Base-by-base conservation (phyloP, 2,329 filamentous ascomycete species). In the Aspergillus hortae region DNA sequence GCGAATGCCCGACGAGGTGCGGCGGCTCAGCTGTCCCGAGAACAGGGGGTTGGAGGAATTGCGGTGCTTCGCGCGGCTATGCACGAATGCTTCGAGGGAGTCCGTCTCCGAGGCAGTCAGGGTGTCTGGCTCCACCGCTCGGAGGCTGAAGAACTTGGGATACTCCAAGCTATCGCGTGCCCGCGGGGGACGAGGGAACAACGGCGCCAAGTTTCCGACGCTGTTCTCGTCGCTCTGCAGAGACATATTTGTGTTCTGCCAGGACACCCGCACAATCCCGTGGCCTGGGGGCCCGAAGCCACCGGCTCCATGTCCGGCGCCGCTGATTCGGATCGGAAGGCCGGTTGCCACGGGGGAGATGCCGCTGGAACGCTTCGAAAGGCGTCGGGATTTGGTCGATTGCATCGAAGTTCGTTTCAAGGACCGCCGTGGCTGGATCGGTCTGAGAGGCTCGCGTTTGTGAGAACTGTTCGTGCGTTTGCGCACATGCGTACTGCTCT, bases 231-330 rank as follows among this genome's bases (percentile, higher is more conserved):
- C 68, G 38, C 63, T 70, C 44, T 64, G 61, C 9, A 72, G 55
- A 3, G 69, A 70, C 7, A 55, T 54, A 30, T 65, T 65, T 1
- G 66, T 67, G 47, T 67, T 71, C 50, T 72, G 68, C 71, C 71
- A 74, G 32, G 71, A 73, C 41, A 62, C 55, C 14, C 67, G 63
- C 6, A 68, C 66, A 4, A 67, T 48, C n/a, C 67, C 67, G 50
- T 67, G 62, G 9, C 68, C 66, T 4, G 67, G 61, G 30, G 68
- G 65, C n/a, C 68, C 66, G 14, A 72, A 65, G 4, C 70, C 69
- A 38, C 72, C 72, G 2, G 69, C 67, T 4, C 72, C 72, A 57
- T 74, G 72, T 2, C 72, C 72, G 15, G 71, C 72, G 15, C 72
- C 72, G 48, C 71, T 74, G 15, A 70, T 59, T 50, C 72, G 61